Base-by-base conservation (phyloP, 805 yeast species). In the Suhomyces sp. region DNA sequence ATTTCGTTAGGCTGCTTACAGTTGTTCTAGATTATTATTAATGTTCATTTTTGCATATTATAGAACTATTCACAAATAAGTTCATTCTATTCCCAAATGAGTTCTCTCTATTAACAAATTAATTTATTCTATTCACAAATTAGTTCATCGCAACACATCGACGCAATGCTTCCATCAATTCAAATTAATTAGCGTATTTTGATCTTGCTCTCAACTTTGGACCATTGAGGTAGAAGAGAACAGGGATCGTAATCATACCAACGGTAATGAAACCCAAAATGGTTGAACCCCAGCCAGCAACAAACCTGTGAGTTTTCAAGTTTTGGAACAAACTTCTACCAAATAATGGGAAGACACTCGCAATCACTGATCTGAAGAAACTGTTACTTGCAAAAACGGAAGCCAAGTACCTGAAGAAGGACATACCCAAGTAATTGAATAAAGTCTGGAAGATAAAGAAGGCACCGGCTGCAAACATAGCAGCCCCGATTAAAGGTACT, bases 311-410 rank as follows among this genome's bases (percentile, higher is more conserved):
- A 46, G 77, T 75, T 7, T 76, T 77, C 50, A 81, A 67, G 57
- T 80, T 77, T 50, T 72, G 67, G 62, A 78, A 87, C 81, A 87
- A 76, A 31, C 81, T 79, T 37, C 73, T 61, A 5, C 87, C 86
- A 64, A 87, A 85, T 48, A 87, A 71, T 40, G 88, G 87, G 72
- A 84, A 84, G 2, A 77, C 80, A 54, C 82, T 81, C 1, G 85
- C 87, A 57, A 78, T 75, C 2, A 66, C 66, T 6, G 81, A 71
- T 50, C 87, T 76, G 53, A 75, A 72, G 22, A 83, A 65, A 37
- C 72, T 79, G 59, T 81, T 82, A 39, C 83, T 80, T 4, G 86
- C 86, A 64, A 78, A 81, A 2, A 80, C 86, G 0, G 86, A 81
- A 1, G 85, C 85, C 54, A 80, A 56, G 60, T 75, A 78, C 50